phyloP scores from a whole-genome alignment of 805 yeast species.

The Hanseniaspora clermontiae region DNA sequence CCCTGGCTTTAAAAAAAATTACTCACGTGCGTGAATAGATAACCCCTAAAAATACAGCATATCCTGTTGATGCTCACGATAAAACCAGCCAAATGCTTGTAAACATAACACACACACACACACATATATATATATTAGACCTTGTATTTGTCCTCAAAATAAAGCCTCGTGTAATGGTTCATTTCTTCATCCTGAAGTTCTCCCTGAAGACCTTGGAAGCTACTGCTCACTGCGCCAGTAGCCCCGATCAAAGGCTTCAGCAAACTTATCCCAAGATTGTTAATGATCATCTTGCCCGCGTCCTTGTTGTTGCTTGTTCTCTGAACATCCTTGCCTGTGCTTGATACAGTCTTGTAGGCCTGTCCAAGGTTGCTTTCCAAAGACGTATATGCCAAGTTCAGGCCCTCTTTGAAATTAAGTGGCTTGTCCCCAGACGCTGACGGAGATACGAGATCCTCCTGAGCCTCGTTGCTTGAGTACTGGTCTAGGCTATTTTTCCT shows the following conservation, averaged over 20 bases:
- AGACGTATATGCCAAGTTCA: constrained; percentile 60
- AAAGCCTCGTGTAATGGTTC: constrained; percentile 39
- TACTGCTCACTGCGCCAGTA: constrained; percentile 73
- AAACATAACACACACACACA: background rate
- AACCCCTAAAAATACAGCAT: no score
- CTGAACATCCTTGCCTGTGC: constrained; percentile 48
- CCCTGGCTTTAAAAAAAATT: no score
- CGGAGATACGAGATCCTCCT: background rate
- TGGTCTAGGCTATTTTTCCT: constrained; percentile 15
- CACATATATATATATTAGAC: no score
- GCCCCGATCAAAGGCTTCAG: constrained; percentile 84
- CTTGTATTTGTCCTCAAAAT: constrained; percentile 49
- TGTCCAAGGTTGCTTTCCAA: constrained; percentile 53
- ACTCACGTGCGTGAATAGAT: no score
- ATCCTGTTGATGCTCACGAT: no score
- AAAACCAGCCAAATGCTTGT: background rate
- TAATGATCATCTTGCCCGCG: constrained; percentile 54
- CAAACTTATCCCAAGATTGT: constrained; percentile 67
- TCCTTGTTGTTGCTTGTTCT: constrained; percentile 55
- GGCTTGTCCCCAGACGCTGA: constrained; percentile 41
- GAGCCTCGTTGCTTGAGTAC: constrained; percentile 17
- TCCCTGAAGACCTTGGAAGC: constrained; percentile 73
- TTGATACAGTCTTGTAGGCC: constrained; percentile 51
- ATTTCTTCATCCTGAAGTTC: constrained; percentile 48
- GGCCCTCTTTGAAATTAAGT: constrained; percentile 51